Percentiles rank a stretch among this genome's conserved stretches.
Evolutionary conservation across 1,284 basidiomycete species (phyloP).

Genomic region (Pseudomicrostroma phylloplanum): DNA sequence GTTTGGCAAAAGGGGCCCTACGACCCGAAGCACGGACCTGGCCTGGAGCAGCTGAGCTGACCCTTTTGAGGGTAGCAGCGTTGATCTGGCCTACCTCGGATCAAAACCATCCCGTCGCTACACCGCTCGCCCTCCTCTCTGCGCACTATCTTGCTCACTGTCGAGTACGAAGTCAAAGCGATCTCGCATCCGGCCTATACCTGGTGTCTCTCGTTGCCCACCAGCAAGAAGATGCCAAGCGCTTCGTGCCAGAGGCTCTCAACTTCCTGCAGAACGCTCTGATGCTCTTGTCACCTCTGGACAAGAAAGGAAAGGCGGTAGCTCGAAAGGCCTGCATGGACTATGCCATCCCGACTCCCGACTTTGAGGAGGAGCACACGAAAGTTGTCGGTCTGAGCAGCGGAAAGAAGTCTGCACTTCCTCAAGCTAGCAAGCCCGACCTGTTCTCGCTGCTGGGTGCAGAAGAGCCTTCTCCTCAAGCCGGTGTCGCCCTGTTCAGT

Average conservation of each 20-base stretch:
- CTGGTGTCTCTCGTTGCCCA: conserved; percentile 68
- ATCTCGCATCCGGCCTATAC: conserved; percentile 81
- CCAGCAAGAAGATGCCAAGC: conserved; percentile 76
- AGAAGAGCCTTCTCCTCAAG: background rate
- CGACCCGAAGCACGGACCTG: conserved; percentile 69
- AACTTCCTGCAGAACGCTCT: conserved; percentile 72
- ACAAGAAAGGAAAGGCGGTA: conserved; percentile 22
- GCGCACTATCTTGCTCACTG: conserved; percentile 82
- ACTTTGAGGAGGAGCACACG: conserved; percentile 27
- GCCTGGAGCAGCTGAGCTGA: conserved; percentile 77
- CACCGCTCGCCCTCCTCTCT: conserved; percentile 79
- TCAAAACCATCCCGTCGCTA: conserved; percentile 79
- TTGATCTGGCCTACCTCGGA: conserved; percentile 89
- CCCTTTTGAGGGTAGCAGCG: conserved; percentile 72
- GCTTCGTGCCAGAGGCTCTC: conserved; percentile 80
- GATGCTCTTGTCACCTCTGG: conserved; percentile 62
- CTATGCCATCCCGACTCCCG: conserved; percentile 44
- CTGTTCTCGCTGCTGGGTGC: conserved; percentile 13
- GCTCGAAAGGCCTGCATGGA: conserved; percentile 23
- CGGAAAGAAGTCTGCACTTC: background rate
- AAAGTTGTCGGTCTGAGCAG: conserved; percentile 1
- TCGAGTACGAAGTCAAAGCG: conserved; percentile 67
- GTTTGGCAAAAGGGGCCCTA: conserved; percentile 68
- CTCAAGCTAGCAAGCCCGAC: background rate
- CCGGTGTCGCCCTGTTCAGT: conserved; percentile 19